Conservation (phyloP, 768 basidiomycete genomes). For the Podaxis carcinomalis region DNA sequence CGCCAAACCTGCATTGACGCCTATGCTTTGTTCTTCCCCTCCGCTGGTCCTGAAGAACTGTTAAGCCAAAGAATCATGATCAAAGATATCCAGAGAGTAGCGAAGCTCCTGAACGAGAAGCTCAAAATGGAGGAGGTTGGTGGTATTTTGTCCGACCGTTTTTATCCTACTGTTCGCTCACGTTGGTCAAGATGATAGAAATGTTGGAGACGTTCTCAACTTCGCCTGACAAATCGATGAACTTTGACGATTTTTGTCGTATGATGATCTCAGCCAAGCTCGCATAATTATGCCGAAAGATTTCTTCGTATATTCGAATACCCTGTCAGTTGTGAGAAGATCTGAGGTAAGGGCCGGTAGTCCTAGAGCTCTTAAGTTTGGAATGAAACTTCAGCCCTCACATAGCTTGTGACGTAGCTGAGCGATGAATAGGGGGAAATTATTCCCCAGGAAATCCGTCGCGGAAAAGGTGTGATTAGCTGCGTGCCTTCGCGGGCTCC, state of each 20-base stretch:
- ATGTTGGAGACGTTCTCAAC: slow-evolving; percentile 79
- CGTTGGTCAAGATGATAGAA: slow-evolving; percentile 54
- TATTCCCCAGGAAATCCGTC: too few species aligned
- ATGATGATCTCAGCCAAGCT: slow-evolving; percentile 70
- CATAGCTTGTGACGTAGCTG: too few species aligned
- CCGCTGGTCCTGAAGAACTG: slow-evolving; percentile 40
- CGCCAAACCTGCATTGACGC: slow-evolving; percentile 48
- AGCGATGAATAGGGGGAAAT: too few species aligned
- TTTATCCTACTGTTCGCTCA: not conserved
- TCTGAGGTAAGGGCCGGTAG: too few species aligned
- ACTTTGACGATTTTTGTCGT: slow-evolving; percentile 62
- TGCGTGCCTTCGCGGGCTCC: too few species aligned
- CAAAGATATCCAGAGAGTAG: slow-evolving; percentile 59
- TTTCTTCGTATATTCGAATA: too few species aligned
- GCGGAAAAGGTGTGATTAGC: too few species aligned
- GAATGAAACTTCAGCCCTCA: too few species aligned
- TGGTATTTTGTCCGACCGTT: not conserved
- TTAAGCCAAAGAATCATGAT: slow-evolving; percentile 54
- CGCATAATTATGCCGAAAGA: slow-evolving; percentile 28
- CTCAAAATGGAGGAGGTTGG: slow-evolving; percentile 72
- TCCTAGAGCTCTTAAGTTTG: too few species aligned
- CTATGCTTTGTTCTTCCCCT: slow-evolving; percentile 74
- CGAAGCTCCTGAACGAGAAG: slow-evolving; percentile 64
- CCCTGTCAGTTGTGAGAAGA: too few species aligned
- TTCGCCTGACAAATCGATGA: slow-evolving; percentile 63